Evolutionary conservation across 768 basidiomycete genomes (phyloP), one percentile per base, ranked within the genome.

Genomic region (Hortiboletus campestris): DNA sequence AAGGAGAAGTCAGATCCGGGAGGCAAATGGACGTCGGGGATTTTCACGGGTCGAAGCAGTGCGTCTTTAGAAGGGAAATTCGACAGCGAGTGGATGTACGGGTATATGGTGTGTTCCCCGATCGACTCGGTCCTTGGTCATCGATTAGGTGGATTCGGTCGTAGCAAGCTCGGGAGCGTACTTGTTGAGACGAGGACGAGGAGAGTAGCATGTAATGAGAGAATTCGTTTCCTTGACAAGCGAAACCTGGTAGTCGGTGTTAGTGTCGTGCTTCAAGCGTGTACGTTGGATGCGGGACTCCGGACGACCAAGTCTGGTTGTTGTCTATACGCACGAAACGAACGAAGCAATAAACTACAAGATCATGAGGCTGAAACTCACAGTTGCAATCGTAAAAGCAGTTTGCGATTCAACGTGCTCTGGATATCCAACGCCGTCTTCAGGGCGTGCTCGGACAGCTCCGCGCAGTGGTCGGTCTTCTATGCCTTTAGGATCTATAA

Each of bases 221-320:
- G 68, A 97, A 97, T 71, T 98, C 95, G 67, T 97, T 97, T 20
- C 90, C 94, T 71, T 96, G 94, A 60, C 89, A 93, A 1, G 88
- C 74, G 62, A 94, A 98, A 5, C 94, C 92, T 60, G 91, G 79
- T 64, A 17, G 35, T 8, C 19, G 41, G 17, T 42, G 17, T 59
- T 19, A 57, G 41, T 9, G 16, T 20, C 14, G 5, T n/a, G 20
- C 29, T 43, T 46, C 35, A 45, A 42, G 36, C 34, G 4, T 3
- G 35, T 19, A 49, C 13, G 45, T 46, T 44, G 39, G 32, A 40
- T 47, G 29, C 38, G 45, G 22, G 17, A 16, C 29, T 49, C 25
- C 84, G 89, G 53, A 92, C 82, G 17, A 88, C 72, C 16, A 93
- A 74, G 35, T 92, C 91, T 10, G 88, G 85, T 75, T 92, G 89